Conservation (phyloP, 441 rosid species). For the Jatropha podagrica region DNA sequence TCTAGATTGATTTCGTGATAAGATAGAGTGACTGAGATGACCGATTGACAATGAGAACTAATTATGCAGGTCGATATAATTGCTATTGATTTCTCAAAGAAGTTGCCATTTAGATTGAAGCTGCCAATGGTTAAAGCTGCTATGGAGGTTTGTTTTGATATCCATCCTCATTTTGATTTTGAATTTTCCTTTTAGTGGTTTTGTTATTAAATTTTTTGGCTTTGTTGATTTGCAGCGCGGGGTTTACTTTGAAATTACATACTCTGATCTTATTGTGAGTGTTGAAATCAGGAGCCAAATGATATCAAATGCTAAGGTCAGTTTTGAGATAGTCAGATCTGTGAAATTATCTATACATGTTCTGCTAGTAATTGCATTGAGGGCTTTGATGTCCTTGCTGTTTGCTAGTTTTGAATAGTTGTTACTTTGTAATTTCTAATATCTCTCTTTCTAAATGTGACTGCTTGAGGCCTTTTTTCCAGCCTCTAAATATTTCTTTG, state of each 20-base stretch:
- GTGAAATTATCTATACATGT: not conserved
- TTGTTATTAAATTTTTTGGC: not conserved
- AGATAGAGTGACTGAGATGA: too few species aligned
- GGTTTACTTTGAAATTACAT: constrained; percentile 70
- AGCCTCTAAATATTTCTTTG: too few species aligned
- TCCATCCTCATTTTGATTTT: not conserved
- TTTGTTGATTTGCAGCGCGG: constrained; percentile 56
- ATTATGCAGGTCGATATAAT: constrained; percentile 67
- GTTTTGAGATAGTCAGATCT: constrained; percentile 11
- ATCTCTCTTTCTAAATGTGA: not conserved
- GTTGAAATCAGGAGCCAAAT: constrained; percentile 69
- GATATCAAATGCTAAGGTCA: constrained; percentile 74
- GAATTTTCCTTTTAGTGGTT: not conserved
- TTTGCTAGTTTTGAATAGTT: not conserved
- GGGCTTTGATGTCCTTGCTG: not conserved
- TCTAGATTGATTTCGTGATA: too few species aligned
- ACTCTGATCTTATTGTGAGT: constrained; percentile 66
- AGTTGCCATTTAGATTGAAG: constrained; percentile 67
- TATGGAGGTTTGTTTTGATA: constrained; percentile 46
- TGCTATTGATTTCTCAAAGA: constrained; percentile 66
- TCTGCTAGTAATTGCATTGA: not conserved
- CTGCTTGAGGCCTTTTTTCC: too few species aligned
- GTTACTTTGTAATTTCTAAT: not conserved
- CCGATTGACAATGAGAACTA: not conserved
- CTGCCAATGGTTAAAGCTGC: constrained; percentile 67